Percentiles rank a stretch among this genome's conserved stretches.
phyloP scores from a whole-genome alignment of 2,329 filamentous ascomycete species.

The Pseudohalonectria lignicola region DNA sequence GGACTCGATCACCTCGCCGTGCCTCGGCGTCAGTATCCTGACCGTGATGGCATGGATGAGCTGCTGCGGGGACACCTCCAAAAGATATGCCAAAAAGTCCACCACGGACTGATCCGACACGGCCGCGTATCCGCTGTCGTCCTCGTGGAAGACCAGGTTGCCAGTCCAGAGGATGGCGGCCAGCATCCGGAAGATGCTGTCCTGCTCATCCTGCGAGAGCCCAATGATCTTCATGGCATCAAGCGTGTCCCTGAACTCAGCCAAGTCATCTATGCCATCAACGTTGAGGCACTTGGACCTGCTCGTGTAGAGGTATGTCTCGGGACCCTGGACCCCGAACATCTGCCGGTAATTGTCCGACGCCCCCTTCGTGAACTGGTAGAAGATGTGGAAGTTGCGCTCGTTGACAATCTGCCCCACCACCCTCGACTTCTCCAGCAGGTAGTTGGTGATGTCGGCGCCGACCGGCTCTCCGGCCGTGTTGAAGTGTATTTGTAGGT shows the following conservation, averaged over 20 bases:
- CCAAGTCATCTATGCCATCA: conserved; percentile 81
- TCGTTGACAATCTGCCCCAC: conserved; percentile 92
- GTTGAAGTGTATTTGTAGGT: conserved; percentile 96
- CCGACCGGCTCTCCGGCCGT: conserved; percentile 81
- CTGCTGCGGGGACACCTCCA: conserved; percentile 74
- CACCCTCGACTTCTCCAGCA: conserved; percentile 90
- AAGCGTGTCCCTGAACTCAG: conserved; percentile 81
- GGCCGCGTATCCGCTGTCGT: conserved; percentile 77
- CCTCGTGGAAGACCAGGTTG: conserved; percentile 84
- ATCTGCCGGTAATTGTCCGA: conserved; percentile 74
- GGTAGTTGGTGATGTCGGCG: conserved; percentile 96
- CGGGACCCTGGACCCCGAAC: conserved; percentile 86
- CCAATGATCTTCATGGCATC: conserved; percentile 95
- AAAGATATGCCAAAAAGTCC: conserved; percentile 85
- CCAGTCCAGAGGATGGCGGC: conserved; percentile 88
- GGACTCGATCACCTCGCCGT: conserved; percentile 56
- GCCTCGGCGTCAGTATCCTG: conserved; percentile 64
- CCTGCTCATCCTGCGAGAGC: conserved; percentile 76
- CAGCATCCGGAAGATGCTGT: conserved; percentile 93
- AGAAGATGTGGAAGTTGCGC: conserved; percentile 98
- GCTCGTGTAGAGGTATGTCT: conserved; percentile 90
- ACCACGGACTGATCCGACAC: conserved; percentile 85
- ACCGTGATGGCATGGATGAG: conserved; percentile 83
- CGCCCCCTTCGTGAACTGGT: conserved; percentile 94
- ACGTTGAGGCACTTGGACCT: conserved; percentile 92